Percentiles rank a stretch among this genome's conserved stretches.
phyloP scores from a whole-genome alignment of 2,329 filamentous ascomycete genomes.

The Eutypella sp. region DNA sequence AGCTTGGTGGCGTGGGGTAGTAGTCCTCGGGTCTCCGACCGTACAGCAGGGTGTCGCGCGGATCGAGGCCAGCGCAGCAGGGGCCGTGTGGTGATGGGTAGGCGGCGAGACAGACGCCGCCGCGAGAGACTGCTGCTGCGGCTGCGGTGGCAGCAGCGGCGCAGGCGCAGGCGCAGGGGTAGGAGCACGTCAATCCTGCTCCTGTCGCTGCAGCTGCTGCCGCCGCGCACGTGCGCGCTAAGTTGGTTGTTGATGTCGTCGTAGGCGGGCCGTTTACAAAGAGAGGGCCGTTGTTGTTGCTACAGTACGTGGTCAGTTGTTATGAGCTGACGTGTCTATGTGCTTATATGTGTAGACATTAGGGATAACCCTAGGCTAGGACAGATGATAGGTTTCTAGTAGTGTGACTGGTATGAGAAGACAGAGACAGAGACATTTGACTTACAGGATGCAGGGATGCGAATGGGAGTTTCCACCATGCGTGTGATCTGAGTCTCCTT shows the following conservation, averaged over 20 bases:
- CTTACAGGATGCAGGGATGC: not conserved
- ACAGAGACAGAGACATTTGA: not conserved
- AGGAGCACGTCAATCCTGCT: too few species aligned
- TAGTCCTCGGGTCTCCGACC: constrained; percentile 4
- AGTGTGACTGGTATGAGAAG: not conserved
- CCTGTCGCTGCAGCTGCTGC: too few species aligned
- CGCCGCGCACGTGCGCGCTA: too few species aligned
- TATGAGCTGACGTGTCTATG: too few species aligned
- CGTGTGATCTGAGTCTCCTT: not conserved
- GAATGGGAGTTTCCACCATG: not conserved
- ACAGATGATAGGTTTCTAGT: not conserved
- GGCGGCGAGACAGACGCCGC: too few species aligned
- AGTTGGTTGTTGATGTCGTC: too few species aligned
- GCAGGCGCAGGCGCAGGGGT: too few species aligned
- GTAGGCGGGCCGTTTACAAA: not conserved
- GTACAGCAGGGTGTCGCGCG: not conserved
- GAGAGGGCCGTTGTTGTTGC: not conserved
- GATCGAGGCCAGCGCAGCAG: not conserved
- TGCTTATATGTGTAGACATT: too few species aligned
- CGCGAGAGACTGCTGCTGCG: too few species aligned
- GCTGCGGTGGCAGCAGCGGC: too few species aligned
- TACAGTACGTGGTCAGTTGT: not conserved
- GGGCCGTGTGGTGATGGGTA: not conserved
- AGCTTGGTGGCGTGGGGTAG: not conserved
- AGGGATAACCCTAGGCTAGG: too few species aligned